Conservation (phyloP, 495 filamentous ascomycete genomes). For the Cercophora scortea region DNA sequence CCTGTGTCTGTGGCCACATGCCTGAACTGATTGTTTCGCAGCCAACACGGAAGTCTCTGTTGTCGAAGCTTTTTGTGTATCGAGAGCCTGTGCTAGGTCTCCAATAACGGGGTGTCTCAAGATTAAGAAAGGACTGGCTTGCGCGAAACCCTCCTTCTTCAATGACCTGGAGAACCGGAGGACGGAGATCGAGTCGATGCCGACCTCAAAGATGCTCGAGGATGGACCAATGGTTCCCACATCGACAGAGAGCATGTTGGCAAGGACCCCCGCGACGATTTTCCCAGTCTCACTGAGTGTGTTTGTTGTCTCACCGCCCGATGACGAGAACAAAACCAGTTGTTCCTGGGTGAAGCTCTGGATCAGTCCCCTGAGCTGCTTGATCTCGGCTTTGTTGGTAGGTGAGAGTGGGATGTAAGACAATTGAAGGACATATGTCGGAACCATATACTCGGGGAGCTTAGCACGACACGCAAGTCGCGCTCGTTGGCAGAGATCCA, state of each 20-base stretch:
- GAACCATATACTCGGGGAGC: conserved; percentile 71
- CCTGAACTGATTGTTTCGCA: conserved; percentile 17
- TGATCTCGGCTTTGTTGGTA: conserved; percentile 71
- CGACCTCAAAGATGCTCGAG: conserved; percentile 71
- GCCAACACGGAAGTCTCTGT: background rate
- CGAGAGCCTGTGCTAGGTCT: conserved; percentile 15
- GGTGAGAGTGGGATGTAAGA: conserved; percentile 56
- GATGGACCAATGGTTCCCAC: conserved; percentile 36
- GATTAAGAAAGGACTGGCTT: conserved; percentile 54
- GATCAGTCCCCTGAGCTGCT: conserved; percentile 52
- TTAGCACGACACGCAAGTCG: conserved; percentile 47
- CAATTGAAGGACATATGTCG: conserved; percentile 61
- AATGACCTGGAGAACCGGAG: conserved; percentile 52
- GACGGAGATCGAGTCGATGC: conserved; percentile 74
- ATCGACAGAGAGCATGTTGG: conserved; percentile 36
- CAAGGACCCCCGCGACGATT: conserved; percentile 45
- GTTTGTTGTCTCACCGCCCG: conserved; percentile 12
- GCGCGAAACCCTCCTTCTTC: conserved; percentile 43
- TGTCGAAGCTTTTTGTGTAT: background rate
- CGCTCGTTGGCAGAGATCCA: conserved; percentile 21
- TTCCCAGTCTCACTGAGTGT: conserved; percentile 23
- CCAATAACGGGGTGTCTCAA: conserved; percentile 48
- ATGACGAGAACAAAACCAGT: conserved; percentile 18
- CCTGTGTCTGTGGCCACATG: conserved; percentile 19
- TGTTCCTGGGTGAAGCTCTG: conserved; percentile 50